These are phyloP conservation scores for Euphrasia confusa DNA, from an alignment of 257 asterid genomes.

Conservation along the genomic window DNA sequence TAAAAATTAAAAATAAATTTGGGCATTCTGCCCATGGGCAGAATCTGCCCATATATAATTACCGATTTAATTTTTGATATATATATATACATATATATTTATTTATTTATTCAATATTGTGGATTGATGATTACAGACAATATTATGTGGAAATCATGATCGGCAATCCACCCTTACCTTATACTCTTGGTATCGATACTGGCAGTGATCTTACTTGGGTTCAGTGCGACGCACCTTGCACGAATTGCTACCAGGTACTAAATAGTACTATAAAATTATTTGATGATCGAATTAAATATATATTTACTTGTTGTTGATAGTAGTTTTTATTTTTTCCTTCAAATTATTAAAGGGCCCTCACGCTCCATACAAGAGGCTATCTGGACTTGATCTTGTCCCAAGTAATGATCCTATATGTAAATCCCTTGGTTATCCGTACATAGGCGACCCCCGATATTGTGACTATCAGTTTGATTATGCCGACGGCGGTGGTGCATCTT, in stretches of 20 bases:
- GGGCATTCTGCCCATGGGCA: too few species aligned
- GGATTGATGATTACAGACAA: not conserved
- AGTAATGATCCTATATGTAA: not conserved
- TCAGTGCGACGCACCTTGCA: not conserved
- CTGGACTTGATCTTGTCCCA: not conserved
- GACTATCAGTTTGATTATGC: conserved; percentile 81
- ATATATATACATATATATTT: too few species aligned
- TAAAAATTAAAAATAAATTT: too few species aligned
- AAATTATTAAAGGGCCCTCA: too few species aligned
- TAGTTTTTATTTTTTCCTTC: too few species aligned
- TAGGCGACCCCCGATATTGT: conserved; percentile 27
- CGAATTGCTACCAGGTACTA: not conserved
- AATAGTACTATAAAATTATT: too few species aligned
- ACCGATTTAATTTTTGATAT: too few species aligned
- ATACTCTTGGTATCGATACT: not conserved
- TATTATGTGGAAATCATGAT: not conserved
- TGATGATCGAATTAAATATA: not conserved
- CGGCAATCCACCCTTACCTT: not conserved
- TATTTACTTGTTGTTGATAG: too few species aligned
- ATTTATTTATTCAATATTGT: too few species aligned
- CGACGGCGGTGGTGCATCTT: conserved; percentile 69
- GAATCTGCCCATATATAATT: too few species aligned
- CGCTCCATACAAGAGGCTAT: too few species aligned
- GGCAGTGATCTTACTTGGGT: conserved; percentile 9
- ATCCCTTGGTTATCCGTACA: not conserved